These are phyloP conservation scores for Salisapilia sapeloensis DNA, from an alignment of 352 stramenopile species.

Conservation along the genomic window DNA sequence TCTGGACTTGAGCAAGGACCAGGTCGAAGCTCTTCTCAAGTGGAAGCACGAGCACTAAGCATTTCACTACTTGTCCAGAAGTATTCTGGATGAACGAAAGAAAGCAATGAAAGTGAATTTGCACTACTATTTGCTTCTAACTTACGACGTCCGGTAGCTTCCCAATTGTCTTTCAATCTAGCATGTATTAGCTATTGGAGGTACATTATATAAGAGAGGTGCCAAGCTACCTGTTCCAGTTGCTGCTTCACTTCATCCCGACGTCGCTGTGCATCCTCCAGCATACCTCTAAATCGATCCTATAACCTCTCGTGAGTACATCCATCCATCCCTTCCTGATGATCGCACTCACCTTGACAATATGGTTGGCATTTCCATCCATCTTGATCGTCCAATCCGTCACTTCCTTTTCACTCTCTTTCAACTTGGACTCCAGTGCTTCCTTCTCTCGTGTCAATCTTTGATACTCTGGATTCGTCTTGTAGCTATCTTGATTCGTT, in stretches of 20 bases:
- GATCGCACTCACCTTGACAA: constrained; percentile 48
- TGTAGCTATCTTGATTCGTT: constrained; percentile 10
- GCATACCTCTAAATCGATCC: too few relatives aligned
- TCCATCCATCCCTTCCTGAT: too few relatives aligned
- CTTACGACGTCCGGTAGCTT: too few relatives aligned
- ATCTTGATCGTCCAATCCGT: constrained; percentile 47
- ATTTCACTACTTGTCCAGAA: constrained; percentile 67
- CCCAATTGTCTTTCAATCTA: too few relatives aligned
- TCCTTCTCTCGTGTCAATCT: constrained; percentile 42
- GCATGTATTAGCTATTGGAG: too few relatives aligned
- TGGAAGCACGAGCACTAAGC: constrained; percentile 80
- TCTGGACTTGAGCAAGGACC: constrained; percentile 40
- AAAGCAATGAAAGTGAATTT: too few relatives aligned
- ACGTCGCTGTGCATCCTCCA: too few relatives aligned
- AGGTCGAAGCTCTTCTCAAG: constrained; percentile 69
- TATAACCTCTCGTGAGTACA: too few relatives aligned
- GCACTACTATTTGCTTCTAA: too few relatives aligned
- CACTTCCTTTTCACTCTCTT: constrained; percentile 45
- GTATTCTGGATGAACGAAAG: constrained; percentile 21
- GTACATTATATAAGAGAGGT: too few relatives aligned
- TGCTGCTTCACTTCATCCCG: not conserved
- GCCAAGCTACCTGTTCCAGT: not conserved
- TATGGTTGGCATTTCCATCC: constrained; percentile 58
- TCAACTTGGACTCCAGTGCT: constrained; percentile 44
- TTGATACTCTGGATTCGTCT: constrained; percentile 46